Base-by-base conservation (phyloP, 2,329 filamentous ascomycete genomes). In the Fusarium drepaniforme region DNA sequence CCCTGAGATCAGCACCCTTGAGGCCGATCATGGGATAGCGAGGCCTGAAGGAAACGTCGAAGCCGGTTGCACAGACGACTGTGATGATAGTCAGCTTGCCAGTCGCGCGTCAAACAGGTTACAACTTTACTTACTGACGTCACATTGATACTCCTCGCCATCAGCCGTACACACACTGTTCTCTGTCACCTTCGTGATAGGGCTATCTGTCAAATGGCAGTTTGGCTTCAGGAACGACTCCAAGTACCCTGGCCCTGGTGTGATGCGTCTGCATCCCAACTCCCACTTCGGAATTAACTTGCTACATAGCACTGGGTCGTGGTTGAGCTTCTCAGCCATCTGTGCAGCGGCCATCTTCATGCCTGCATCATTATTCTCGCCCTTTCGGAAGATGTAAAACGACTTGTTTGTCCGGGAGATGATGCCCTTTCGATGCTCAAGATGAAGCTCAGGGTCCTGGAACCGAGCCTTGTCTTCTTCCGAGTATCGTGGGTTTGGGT, bases 1-100 rank as follows among this genome's bases (percentile, higher is more conserved):
- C 82, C 21, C 88, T 83, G 6, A 91, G 80, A 44, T 85, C 83
- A 38, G 85, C 83, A 4, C 85, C 86, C 4, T 82, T 80, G 51
- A 83, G 83, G 1, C 90, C 90, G 2, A 84, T 81, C 4, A 91
- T 85, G 11, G 85, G 84, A 68, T 89, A 90, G 1, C 85, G 83
- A 4, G 88, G 88, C 1, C 83, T 78, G 77, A 88, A 89, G 0
- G 86, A 88, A 8, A 86, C 85, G 71, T 90, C 86, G 71, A 89
- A 90, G 3, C 89, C 88, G 0, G 88, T 90, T 18, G 88, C 89
- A 66, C 88, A 90, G 23, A 91, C 82, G 25, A 91, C 75, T 77
- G 8, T 0, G 8, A 16, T n/a, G n/a, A 3, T 7, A 16, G 33
- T 70, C 56, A 60, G 15, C 53, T 58, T 16, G 3, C 18, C 5